Base-by-base conservation (phyloP, 331 rosid species). In the Ulmus americana region DNA sequence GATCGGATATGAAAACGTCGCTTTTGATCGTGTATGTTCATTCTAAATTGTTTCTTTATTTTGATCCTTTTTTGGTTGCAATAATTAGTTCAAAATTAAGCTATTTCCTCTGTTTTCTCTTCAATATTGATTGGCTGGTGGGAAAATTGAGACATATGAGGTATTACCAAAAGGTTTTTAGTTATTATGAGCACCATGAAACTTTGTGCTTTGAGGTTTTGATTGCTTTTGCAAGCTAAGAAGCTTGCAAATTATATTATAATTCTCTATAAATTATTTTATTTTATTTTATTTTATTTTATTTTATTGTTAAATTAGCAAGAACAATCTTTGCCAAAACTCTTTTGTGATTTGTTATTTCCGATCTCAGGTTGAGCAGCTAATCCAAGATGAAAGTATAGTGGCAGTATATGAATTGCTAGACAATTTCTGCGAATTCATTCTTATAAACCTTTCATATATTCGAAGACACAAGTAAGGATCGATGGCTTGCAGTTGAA, bases 391-490 rank as follows among this genome's bases (percentile, higher is more conserved):
- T 57, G 95, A 89, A 80, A 70, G 67, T 48, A 49, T 72, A 41
- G 77, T 66, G 39, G 50, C 73, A 16, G 76, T 78, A 0, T 89
- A 77, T 71, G 91, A 89, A 69, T 63, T 84, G 80, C 64, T 89
- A 61, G 87, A 82, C 53, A 45, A 73, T 45, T 82, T 78, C 59
- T 82, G 95, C 68, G 87, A 89, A 80, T 84, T 79, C 61, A 75
- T 86, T 60, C 76, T 86, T 39, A n/a, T 70, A 0, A 76, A 86
- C 12, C 61, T 84, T 14, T 82, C 87, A 10, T 82, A 84, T 44
- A 89, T 89, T 67, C 73, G 86, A 76, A 80, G 59, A 56, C 84
- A 77, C 85, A 89, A 75, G 96, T 89, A 76, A 1, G 70, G 8
- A 4, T 69, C 14, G 16, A 55, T 9, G 0, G 55, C 40, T 41